Evolutionary conservation across 108 stramenopile genomes (phyloP).

Genomic region (Asterionellopsis glacialis): DNA sequence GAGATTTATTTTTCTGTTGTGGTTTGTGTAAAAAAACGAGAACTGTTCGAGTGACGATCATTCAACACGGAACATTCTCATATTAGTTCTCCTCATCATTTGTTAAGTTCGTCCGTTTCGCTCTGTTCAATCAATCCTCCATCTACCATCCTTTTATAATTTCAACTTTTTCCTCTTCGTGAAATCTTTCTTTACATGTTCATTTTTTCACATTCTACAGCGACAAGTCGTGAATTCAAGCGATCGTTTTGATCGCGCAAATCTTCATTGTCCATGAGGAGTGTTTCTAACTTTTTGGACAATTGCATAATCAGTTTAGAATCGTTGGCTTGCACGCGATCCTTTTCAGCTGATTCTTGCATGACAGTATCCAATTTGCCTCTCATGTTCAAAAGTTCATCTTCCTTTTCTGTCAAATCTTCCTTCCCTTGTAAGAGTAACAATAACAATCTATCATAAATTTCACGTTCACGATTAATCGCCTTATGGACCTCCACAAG

Average conservation of each 20-base stretch:
- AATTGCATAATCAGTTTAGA: constrained; percentile 90
- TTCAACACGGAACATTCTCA: no score
- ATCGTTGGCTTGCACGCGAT: constrained; percentile 87
- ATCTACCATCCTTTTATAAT: no score
- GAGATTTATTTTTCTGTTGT: no score
- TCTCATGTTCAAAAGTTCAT: constrained; percentile 66
- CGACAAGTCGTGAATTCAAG: constrained; percentile 74
- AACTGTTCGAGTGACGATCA: no score
- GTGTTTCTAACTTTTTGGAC: constrained; percentile 88
- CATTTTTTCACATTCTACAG: constrained; percentile 81
- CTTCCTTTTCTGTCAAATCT: constrained; percentile 88
- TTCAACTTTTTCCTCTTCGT: no score
- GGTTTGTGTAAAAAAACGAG: no score
- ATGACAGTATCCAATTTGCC: constrained; percentile 62
- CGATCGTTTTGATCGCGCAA: constrained; percentile 85
- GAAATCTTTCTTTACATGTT: no score
- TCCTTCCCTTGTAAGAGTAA: constrained; percentile 75
- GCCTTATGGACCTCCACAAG: constrained; percentile 78
- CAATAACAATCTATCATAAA: constrained; percentile 81
- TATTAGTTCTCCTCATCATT: no score
- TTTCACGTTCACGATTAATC: constrained; percentile 78
- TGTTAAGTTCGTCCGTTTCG: no score
- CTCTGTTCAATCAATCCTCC: no score
- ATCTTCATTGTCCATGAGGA: constrained; percentile 91
- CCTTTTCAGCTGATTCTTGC: constrained; percentile 72